phyloP scores from a whole-genome alignment of 805 yeast species.

The Kluyveromyces starmeri region DNA sequence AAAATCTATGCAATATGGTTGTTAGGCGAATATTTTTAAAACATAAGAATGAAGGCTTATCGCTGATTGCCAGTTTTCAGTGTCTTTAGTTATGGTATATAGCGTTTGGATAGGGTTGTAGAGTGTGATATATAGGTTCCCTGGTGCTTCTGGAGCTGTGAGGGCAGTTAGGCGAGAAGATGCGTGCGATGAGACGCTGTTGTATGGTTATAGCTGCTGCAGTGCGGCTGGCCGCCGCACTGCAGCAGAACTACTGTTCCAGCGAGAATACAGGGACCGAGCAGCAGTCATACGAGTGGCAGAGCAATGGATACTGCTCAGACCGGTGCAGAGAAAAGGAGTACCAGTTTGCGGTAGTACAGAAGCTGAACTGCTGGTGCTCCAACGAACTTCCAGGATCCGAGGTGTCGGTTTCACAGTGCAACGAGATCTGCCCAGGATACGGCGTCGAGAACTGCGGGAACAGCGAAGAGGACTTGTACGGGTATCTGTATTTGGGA shows the following conservation, averaged over 20 bases:
- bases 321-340: conserved; percentile 11
- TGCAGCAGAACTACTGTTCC: conserved; percentile 16
- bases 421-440: conserved; percentile 21
- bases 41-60: no score
- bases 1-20: no score
- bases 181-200: no score
- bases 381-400: conserved; percentile 14
- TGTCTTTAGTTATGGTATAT: no score
- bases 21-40: no score
- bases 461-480: conserved; percentile 11
- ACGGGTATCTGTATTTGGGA: conserved; percentile 10
- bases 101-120: no score
- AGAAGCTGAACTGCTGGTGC: conserved; percentile 23
- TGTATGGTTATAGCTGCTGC: no score
- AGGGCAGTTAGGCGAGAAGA: no score
- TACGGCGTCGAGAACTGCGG: conserved; percentile 23
- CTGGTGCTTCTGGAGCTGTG: no score
- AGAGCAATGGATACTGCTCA: conserved; percentile 20
- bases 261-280: conserved; percentile 11
- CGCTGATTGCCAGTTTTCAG: no score
- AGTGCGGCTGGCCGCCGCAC: conserved; percentile 18
- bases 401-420: conserved; percentile 11
- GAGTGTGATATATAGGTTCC: no score
- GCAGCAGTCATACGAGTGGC: conserved; percentile 8
- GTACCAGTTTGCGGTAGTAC: conserved; percentile 21